A percentile compares a stretch with the other conserved stretches of the same genome.
Evolutionary conservation across 441 rosid genomes (phyloP).

Genomic region (Eugenia klotzschiana): DNA sequence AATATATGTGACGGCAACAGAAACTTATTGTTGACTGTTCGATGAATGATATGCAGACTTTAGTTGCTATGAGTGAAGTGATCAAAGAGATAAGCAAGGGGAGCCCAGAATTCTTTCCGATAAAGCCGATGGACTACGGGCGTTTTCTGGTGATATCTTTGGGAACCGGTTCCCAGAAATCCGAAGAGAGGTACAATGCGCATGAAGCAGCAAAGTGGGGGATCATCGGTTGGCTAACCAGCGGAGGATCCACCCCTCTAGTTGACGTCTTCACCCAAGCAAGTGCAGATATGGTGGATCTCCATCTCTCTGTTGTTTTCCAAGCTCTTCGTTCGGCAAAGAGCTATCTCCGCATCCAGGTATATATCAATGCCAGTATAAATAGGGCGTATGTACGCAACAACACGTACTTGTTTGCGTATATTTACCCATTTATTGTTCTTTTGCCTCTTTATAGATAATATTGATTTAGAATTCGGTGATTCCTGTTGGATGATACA

Average conservation of each 20-base stretch:
- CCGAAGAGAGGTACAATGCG: not conserved
- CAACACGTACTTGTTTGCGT: not conserved
- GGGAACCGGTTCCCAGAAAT: not conserved
- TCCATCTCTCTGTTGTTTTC: not conserved
- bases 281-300: conserved; percentile 3
- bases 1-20: not conserved
- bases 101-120: not conserved
- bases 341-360: conserved; percentile 4
- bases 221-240: not conserved
- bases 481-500: not conserved
- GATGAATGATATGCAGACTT: not conserved
- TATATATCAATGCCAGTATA: not conserved
- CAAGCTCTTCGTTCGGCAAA: conserved; percentile 2
- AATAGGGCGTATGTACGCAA: not conserved
- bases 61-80: conserved; percentile 3
- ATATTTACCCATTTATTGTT: not conserved
- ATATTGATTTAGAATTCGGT: not conserved
- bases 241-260: not conserved
- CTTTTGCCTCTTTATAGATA: not conserved
- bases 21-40: not conserved
- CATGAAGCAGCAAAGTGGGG: conserved; percentile 3
- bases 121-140: conserved; percentile 2
- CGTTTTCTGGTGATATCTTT: conserved; percentile 4
- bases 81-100: conserved; percentile 3
- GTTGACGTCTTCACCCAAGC: conserved; percentile 1